Conservation (phyloP, 176 grass and related monocot species). For the Cenchrus fungigraminus region DNA sequence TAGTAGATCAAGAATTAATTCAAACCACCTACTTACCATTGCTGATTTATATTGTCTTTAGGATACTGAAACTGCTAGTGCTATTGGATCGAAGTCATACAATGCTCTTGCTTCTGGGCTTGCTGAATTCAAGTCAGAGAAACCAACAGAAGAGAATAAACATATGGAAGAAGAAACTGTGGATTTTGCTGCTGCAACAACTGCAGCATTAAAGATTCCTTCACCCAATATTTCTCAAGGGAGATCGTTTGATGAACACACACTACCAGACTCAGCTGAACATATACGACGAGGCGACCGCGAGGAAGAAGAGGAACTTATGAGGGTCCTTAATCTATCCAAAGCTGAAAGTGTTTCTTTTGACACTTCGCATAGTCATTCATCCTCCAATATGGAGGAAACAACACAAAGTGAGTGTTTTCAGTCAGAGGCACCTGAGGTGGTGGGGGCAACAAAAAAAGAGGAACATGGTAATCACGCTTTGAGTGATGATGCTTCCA, state of each 20-base stretch:
- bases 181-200: constrained; percentile 90
- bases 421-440: constrained; percentile 31
- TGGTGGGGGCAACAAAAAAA: constrained; percentile 25
- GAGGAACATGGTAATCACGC: constrained; percentile 30
- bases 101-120: constrained; percentile 85
- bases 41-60: constrained; percentile 39
- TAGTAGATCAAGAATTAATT: not conserved
- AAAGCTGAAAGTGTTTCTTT: constrained; percentile 58
- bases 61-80: constrained; percentile 78
- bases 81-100: constrained; percentile 92
- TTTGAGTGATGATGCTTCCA: constrained; percentile 32
- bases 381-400: constrained; percentile 48
- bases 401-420: constrained; percentile 47
- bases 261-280: constrained; percentile 45
- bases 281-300: constrained; percentile 65
- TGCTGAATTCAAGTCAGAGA: constrained; percentile 65
- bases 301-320: constrained; percentile 93
- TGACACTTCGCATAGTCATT: constrained; percentile 30
- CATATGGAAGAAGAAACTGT: constrained; percentile 68
- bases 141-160: constrained; percentile 59
- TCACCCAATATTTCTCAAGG: constrained; percentile 72
- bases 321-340: constrained; percentile 77
- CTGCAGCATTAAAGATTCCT: constrained; percentile 86
- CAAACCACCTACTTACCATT: not conserved
- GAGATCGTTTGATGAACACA: constrained; percentile 79